A percentile compares a stretch with the other conserved stretches of the same genome.
phyloP scores from a whole-genome alignment of 768 basidiomycete species.

The Pulveroboletus sp. region DNA sequence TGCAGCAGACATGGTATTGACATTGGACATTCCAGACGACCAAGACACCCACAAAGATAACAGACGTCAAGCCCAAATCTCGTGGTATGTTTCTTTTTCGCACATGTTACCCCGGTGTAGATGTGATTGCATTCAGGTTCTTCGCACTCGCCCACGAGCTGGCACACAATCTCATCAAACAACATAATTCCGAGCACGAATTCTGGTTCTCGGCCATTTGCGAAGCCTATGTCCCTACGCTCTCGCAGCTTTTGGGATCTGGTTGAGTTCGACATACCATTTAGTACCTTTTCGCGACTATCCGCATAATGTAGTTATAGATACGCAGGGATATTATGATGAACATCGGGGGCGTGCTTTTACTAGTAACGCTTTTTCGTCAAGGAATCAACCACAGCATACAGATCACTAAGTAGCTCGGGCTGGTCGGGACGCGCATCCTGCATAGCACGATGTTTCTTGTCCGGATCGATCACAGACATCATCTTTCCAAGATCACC shows the following conservation, averaged over 20 bases:
- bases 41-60: neutral
- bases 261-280: no score
- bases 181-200: neutral
- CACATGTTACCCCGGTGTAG: neutral
- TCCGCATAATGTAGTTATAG: no score
- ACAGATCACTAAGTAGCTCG: neutral
- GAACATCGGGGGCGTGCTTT: no score
- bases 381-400: neutral
- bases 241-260: neutral
- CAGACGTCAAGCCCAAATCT: neutral
- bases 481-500: neutral
- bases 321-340: no score
- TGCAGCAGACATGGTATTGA: neutral
- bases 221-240: neutral
- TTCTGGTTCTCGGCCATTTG: slow-evolving; percentile 3
- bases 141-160: neutral
- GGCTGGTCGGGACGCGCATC: neutral
- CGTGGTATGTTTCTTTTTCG: neutral
- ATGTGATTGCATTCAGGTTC: neutral
- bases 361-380: neutral
- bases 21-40: neutral
- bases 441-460: neutral
- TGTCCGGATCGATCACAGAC: neutral
- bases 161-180: neutral
- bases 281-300: no score